Evolutionary conservation across 2,329 filamentous ascomycete species (phyloP), one percentile per base, ranked within the genome.

Genomic region (Metarhizium sp.): DNA sequence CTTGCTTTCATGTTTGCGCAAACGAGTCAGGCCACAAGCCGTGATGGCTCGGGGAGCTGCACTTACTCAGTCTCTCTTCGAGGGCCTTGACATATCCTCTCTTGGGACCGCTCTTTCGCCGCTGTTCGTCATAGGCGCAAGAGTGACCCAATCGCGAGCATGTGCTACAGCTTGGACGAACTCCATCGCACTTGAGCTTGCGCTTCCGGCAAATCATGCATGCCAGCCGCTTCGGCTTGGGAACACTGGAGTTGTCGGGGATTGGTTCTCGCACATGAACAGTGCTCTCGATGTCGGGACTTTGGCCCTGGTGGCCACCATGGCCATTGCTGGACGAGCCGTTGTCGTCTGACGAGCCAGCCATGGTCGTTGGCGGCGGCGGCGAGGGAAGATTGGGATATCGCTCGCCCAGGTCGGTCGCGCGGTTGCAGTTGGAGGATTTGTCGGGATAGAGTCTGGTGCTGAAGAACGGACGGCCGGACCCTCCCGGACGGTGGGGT

Each of bases 101-200:
- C 76, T 96, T 96, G 2, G 92, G 92, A 2, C 92, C 92, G 69
- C 91, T 95, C 81, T 96, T 96, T 73, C 90, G 89, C 68, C 92
- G 83, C 63, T 92, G 87, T 74, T 96, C 91, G 67, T 96, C 91
- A 67, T 96, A 96, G 58, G 88, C 85, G 73, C 92, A 96, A 55
- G 86, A 82, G 71, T 96, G 92, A 47, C 88, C 86, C 52, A 96
- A 75, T n/a, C 92, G 80, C 36, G 88, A 85, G 71, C 92, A 96
- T 30, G 91, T 96, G 64, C 87, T 90, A 68, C 92, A 96, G 62
- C 87, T 90, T 25, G 92, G 92, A 60, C 88, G 85, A 53, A 81
- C 75, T 42, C 91, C 91, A 69, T 96, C 92, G 71, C 92, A 96
- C 72, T 88, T 87, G 62, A 96, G 77, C 74, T 97, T 97, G 67